Conservation (phyloP, 805 yeast genomes). For the Wickerhamomyces pijperi region DNA sequence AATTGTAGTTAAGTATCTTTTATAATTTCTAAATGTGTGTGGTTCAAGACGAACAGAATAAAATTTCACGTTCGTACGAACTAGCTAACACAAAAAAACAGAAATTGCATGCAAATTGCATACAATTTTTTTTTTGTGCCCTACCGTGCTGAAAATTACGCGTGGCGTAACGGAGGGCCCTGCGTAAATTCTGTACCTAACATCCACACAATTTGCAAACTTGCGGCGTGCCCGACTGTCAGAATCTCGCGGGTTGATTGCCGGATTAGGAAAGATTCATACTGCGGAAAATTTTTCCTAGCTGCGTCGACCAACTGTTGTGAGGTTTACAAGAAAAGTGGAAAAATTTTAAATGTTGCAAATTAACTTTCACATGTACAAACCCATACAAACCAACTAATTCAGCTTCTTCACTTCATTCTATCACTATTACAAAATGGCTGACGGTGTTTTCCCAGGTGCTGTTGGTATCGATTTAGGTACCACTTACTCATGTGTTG, state of each 20-base stretch:
- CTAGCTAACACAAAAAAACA: too few relatives aligned
- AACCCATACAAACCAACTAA: conserved; percentile 4
- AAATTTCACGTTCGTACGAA: too few relatives aligned
- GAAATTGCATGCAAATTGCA: too few relatives aligned
- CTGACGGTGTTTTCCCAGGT: conserved; percentile 99
- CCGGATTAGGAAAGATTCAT: background rate
- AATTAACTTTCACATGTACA: background rate
- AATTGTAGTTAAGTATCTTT: too few relatives aligned
- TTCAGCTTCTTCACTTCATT: conserved; percentile 7
- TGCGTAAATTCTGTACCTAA: background rate
- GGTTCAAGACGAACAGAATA: too few relatives aligned
- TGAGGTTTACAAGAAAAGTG: background rate
- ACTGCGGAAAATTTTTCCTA: background rate
- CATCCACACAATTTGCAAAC: background rate
- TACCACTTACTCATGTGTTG: conserved; percentile 77
- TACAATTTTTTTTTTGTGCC: too few relatives aligned
- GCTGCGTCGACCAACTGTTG: background rate
- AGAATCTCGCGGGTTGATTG: background rate
- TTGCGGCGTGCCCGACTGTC: too few relatives aligned
- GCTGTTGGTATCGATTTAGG: conserved; percentile 98
- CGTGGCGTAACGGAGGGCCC: too few relatives aligned
- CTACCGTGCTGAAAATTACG: too few relatives aligned
- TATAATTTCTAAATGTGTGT: too few relatives aligned
- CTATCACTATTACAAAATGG: conserved; percentile 34
- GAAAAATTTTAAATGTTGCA: background rate